Base-by-base conservation (phyloP, 1,284 basidiomycete species). In the Trichosporon sp. region DNA sequence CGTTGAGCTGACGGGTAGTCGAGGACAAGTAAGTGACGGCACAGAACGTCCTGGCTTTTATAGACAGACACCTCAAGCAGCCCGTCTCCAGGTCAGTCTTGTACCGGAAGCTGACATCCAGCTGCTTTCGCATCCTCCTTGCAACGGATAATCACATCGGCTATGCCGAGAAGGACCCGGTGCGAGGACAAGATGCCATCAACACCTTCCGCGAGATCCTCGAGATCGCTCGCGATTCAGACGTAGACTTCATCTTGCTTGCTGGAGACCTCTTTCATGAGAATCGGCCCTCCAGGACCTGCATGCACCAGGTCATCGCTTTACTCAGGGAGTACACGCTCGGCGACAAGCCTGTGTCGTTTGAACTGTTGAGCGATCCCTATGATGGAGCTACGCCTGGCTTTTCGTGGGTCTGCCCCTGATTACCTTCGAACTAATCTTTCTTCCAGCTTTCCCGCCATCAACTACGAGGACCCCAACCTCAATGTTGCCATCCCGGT, bases 191-290 rank as follows among this genome's bases (percentile, higher is more conserved):
- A 77, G 96, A 99, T 77, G 92, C 94, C 4, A 91, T 99, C 73
- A 90, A 95, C 78, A 92, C 95, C 0, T 99, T 99, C 81, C 86
- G 85, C 68, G 96, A 99, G 82, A 92, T 99, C 54, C 82, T 99
- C 7, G 87, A 96, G 75, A 82, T 98, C 4, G 95, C 94, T 0
- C 86, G 89, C 14, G 92, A 94, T 67, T 83, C 92, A 68, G 88
- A 96, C 70, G 94, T 95, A 59, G 94, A 97, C 81, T 92, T 96
- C 74, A 85, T 99, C 62, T 85, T 99, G 2, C 86, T 98, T 1
- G 95, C 90, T 13, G 95, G 96, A 10, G 96, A 99, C 79, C 83
- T 99, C 7, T 99, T 99, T 75, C 96, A 99, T 78, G 96, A 99
- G 74, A 99, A 99, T 78, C 87, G 93, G 67, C 96, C 96, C 0